Base-by-base conservation (phyloP, 2,329 filamentous ascomycete species). In the Cryphonectria naterciae region DNA sequence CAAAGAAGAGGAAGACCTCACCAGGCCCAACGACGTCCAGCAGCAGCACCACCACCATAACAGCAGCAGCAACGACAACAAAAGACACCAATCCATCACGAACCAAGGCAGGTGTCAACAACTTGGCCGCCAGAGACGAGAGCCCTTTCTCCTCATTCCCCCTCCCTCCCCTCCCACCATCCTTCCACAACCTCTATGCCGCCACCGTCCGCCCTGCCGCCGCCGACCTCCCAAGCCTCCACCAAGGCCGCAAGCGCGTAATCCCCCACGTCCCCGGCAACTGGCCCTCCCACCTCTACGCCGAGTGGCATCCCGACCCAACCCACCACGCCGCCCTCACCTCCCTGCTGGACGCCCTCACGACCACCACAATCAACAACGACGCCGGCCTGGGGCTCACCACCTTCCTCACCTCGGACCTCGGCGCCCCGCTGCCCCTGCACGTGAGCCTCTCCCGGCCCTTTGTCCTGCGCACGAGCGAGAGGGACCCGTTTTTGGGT, bases 371-470 rank as follows among this genome's bases (percentile, higher is more conserved):
- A 32, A 32, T 32, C 35, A 25, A 64, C 61, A 46, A 64, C 37
- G 79, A n/a, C 75, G 82, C 67, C 83, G 37, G n/a, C 32, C 37
- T 25, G 61, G 37, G 7, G 37, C n/a, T 96, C 25, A 86, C 91
- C 73, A 91, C 87, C 73, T 89, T 96, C 72, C 83, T 98, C 7
- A 88, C 87, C 58, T 97, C 91, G 73, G 92, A 96, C 71, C 87
- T 98, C 0, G 92, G 90, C 70, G 89, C 90, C 7, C 90, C 92
- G 6, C 84, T 93, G 65, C 95, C 95, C 3, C 85, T 99, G 63
- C 96, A 99, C 80, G 90, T 99, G 77, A 97, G 94, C 75, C 86
- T 99, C 8, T 98, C 96, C 10, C 87, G 93, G 7, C 92, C 96
- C 0, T 83, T 98, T 66, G 87, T 90, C 17, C 88, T 99, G 43